A percentile compares a stretch with the other conserved stretches of the same genome.
phyloP scores from a whole-genome alignment of 2,329 filamentous ascomycete species.

The Hyphodiscus sp. region DNA sequence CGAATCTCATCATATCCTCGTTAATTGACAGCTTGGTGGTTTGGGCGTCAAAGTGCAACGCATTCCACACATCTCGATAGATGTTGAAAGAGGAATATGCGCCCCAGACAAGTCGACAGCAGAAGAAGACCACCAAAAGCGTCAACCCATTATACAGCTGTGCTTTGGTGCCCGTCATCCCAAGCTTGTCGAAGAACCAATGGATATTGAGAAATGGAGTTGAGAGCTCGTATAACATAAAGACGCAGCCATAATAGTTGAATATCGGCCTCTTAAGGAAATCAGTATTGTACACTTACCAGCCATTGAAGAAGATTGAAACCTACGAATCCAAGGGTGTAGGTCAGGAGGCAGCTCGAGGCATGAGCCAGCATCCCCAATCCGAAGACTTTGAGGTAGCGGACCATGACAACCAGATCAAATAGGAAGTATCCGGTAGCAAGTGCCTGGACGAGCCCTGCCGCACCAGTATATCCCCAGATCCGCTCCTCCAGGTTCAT shows the following conservation, averaged over 20 bases:
- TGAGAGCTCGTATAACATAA: conserved; percentile 80
- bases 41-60: conserved; percentile 24
- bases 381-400: conserved; percentile 60
- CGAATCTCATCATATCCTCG: conserved; percentile 20
- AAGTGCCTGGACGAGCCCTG: conserved; percentile 60
- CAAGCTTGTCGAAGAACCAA: conserved; percentile 83
- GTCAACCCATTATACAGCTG: conserved; percentile 75
- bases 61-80: conserved; percentile 58
- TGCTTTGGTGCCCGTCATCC: conserved; percentile 63
- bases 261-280: conserved; percentile 64
- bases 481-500: conserved; percentile 63
- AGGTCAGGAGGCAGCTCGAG: conserved; percentile 60
- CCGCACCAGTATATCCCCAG: conserved; percentile 70
- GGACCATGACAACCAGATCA: conserved; percentile 18
- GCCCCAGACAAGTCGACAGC: conserved; percentile 70
- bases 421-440: conserved; percentile 12
- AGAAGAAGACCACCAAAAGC: conserved; percentile 67
- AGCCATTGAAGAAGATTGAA: conserved; percentile 1
- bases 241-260: conserved; percentile 72
- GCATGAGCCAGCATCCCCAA: conserved; percentile 54
- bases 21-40: conserved; percentile 33
- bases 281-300: background rate
- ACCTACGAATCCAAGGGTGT: conserved; percentile 71
- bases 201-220: conserved; percentile 80
- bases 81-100: conserved; percentile 62